phyloP scores from a whole-genome alignment of 805 yeast species.

The Yarrowia porcina region DNA sequence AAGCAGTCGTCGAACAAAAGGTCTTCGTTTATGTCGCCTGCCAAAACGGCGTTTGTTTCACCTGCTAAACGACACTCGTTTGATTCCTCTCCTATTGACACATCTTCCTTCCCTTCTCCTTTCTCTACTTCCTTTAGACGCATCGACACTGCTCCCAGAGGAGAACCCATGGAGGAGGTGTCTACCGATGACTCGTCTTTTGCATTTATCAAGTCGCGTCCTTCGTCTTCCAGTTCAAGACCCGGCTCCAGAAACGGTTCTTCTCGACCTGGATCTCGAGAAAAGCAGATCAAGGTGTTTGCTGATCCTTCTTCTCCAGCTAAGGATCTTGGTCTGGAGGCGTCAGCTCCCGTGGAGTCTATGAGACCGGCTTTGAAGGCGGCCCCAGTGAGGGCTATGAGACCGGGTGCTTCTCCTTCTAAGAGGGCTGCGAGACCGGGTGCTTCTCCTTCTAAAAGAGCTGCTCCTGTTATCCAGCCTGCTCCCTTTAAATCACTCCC shows the following conservation, averaged over 20 bases:
- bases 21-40: not conserved
- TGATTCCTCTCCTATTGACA: not conserved
- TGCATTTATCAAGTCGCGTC: not conserved
- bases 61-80: not conserved
- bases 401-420: too few species aligned
- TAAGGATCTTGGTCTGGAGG: not conserved
- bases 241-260: not conserved
- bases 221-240: not conserved
- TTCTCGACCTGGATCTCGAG: conserved; percentile 6
- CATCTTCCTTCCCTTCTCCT: conserved; percentile 12
- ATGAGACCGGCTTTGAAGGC: too few species aligned
- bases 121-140: conserved; percentile 5
- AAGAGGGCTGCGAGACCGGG: too few species aligned
- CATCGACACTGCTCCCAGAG: not conserved
- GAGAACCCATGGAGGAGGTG: conserved; percentile 1
- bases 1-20: not conserved
- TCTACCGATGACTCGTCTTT: not conserved
- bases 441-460: too few species aligned
- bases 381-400: too few species aligned
- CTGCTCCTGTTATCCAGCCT: too few species aligned
- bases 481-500: not conserved
- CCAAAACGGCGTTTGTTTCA: not conserved
- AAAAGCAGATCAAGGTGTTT: conserved; percentile 6
- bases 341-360: too few species aligned
- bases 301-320: not conserved